Percentiles rank a stretch among this genome's conserved stretches.
These are phyloP conservation scores for Thalassiosira profunda DNA, from an alignment of 108 stramenopile genomes.

Conservation along the genomic window DNA sequence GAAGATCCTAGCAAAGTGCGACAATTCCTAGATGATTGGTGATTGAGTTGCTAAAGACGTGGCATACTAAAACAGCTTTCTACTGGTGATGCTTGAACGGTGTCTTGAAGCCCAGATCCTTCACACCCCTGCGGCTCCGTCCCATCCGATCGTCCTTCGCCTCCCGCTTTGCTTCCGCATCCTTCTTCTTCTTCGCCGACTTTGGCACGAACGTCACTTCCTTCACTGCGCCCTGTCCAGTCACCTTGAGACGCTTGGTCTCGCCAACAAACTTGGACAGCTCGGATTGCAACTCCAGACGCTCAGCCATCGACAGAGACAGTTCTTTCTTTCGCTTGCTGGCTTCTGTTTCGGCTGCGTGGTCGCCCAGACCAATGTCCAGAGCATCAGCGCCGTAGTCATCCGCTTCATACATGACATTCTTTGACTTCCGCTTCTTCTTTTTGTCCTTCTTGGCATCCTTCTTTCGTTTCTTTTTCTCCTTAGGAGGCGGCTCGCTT, in stretches of 20 bases:
- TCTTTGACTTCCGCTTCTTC: conserved; percentile 52
- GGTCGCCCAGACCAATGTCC: conserved; percentile 64
- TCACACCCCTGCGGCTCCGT: conserved; percentile 62
- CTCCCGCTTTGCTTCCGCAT: conserved; percentile 14
- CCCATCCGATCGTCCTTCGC: conserved; percentile 26
- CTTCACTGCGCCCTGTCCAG: conserved; percentile 67
- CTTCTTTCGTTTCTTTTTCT: conserved; percentile 31
- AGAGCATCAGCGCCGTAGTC: conserved; percentile 52
- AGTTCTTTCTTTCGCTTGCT: conserved; percentile 60
- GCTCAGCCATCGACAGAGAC: conserved; percentile 75
- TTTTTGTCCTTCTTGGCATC: conserved; percentile 17
- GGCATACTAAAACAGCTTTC: background rate
- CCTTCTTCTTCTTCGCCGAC: conserved; percentile 57
- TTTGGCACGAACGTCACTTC: conserved; percentile 82
- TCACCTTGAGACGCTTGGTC: conserved; percentile 47
- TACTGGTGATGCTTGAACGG: conserved; percentile 56
- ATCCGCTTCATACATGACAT: conserved; percentile 74
- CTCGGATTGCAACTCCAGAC: conserved; percentile 61
- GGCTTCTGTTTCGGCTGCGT: conserved; percentile 37
- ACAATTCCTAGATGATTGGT: no score
- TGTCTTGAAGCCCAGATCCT: conserved; percentile 63
- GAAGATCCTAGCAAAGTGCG: no score
- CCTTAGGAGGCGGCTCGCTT: conserved; percentile 16
- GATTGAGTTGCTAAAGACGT: no score
- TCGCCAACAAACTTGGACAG: conserved; percentile 44